These are phyloP conservation scores for Neospora caninum DNA, from an alignment of 169 alveolate species.

Conservation along the genomic window DNA sequence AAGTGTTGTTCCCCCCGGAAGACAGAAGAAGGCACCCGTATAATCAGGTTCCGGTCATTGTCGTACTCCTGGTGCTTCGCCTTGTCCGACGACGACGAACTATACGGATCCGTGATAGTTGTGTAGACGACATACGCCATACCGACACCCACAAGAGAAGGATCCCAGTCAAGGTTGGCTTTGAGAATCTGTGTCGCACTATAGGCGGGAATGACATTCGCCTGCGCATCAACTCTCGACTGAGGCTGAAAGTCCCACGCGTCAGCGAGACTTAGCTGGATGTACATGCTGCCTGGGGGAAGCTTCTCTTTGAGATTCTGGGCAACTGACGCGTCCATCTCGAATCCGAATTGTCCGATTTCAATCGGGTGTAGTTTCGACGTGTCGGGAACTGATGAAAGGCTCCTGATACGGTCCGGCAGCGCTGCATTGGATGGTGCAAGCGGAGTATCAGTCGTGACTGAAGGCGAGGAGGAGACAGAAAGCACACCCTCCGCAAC, in stretches of 20 bases:
- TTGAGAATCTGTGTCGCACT: conserved; percentile 64
- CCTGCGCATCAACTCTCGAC: neutral
- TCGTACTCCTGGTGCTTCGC: neutral
- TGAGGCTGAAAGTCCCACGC: conserved; percentile 37
- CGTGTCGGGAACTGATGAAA: neutral
- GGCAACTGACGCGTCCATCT: conserved; percentile 40
- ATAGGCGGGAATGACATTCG: conserved; percentile 45
- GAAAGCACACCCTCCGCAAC: too few species aligned
- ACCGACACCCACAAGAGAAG: conserved; percentile 68
- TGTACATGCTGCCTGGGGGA: conserved; percentile 62
- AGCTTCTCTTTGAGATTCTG: conserved; percentile 46
- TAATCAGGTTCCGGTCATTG: conserved; percentile 27
- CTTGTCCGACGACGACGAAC: neutral
- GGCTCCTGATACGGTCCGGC: too few species aligned
- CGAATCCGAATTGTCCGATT: conserved; percentile 62
- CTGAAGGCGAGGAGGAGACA: too few species aligned
- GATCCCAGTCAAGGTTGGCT: conserved; percentile 61
- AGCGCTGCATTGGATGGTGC: too few species aligned
- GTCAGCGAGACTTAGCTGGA: conserved; percentile 62
- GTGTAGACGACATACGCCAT: conserved; percentile 61
- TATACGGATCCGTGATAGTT: conserved; percentile 54
- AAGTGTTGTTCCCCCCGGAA: neutral
- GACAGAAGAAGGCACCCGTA: neutral
- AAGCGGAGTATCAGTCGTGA: too few species aligned
- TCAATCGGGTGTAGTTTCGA: neutral